A percentile compares a stretch with the other conserved stretches of the same genome.
phyloP scores from a whole-genome alignment of 139 green algal genomes.

The Coelastrella sp. region DNA sequence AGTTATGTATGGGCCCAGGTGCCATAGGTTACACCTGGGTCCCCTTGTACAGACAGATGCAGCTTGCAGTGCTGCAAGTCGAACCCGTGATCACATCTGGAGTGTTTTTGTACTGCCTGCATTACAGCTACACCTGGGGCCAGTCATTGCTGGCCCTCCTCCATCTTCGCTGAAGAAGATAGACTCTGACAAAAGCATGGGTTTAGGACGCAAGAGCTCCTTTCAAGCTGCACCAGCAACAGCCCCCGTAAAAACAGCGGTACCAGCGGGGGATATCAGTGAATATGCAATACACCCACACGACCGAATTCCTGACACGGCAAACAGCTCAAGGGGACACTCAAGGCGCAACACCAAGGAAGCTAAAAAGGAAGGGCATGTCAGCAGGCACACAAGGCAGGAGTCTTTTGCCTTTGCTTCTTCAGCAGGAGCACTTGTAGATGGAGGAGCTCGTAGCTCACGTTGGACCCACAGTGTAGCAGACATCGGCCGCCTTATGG shows the following conservation, averaged over 20 bases:
- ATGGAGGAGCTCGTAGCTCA: too few species aligned
- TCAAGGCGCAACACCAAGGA: neutral
- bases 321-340: neutral
- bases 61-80: too few species aligned
- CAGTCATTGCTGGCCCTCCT: neutral
- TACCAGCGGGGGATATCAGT: neutral
- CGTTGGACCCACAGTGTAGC: constrained; percentile 21
- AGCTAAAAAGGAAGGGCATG: neutral
- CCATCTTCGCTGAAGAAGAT: neutral
- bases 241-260: constrained; percentile 16
- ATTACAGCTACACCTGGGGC: constrained; percentile 43
- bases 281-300: constrained; percentile 38
- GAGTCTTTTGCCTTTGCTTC: neutral
- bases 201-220: neutral
- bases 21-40: too few species aligned
- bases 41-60: too few species aligned
- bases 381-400: neutral
- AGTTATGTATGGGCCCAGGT: too few species aligned
- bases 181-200: constrained; percentile 9
- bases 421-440: neutral
- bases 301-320: neutral
- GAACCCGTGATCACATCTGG: too few species aligned
- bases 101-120: neutral
- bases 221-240: neutral
- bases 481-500: neutral